Evolutionary conservation across 139 green algal species (phyloP).

Genomic region (Limnomonas spitsbergensis): DNA sequence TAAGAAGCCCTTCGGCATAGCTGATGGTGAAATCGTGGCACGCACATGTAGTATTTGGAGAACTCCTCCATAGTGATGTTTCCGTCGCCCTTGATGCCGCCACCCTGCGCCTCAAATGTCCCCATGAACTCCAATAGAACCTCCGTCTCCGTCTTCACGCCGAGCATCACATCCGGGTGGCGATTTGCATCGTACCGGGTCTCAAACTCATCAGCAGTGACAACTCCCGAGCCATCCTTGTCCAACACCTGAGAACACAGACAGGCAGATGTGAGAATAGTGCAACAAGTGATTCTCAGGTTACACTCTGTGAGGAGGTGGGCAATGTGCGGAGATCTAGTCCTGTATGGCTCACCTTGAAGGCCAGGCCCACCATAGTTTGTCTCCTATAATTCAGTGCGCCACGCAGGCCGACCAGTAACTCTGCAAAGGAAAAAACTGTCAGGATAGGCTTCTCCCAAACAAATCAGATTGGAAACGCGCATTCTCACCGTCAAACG

Average conservation of each 20-base stretch:
- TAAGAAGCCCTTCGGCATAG: no score
- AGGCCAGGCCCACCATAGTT: conserved; percentile 46
- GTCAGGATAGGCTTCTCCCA: no score
- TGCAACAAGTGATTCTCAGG: no score
- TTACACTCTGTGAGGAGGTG: no score
- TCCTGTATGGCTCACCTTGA: conserved; percentile 37
- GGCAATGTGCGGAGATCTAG: no score
- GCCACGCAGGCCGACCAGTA: conserved; percentile 46
- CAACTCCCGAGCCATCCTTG: conserved; percentile 31
- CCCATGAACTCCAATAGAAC: conserved; percentile 40
- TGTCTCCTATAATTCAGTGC: conserved; percentile 40
- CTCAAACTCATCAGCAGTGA: conserved; percentile 46
- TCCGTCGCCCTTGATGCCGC: conserved; percentile 39
- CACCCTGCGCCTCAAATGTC: conserved; percentile 39
- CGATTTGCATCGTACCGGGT: conserved; percentile 34
- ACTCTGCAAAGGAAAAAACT: no score
- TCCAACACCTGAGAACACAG: conserved; percentile 28
- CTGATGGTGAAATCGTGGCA: no score
- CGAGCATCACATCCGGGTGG: conserved; percentile 50
- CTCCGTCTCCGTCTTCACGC: conserved; percentile 40
- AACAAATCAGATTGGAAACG: no score
- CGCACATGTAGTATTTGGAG: conserved; percentile 46
- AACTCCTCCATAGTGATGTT: conserved; percentile 53
- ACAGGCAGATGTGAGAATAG: no score
- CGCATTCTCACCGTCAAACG: no score